Evolutionary conservation across 768 basidiomycete genomes (phyloP).

Genomic region (Tulasnella sp.): DNA sequence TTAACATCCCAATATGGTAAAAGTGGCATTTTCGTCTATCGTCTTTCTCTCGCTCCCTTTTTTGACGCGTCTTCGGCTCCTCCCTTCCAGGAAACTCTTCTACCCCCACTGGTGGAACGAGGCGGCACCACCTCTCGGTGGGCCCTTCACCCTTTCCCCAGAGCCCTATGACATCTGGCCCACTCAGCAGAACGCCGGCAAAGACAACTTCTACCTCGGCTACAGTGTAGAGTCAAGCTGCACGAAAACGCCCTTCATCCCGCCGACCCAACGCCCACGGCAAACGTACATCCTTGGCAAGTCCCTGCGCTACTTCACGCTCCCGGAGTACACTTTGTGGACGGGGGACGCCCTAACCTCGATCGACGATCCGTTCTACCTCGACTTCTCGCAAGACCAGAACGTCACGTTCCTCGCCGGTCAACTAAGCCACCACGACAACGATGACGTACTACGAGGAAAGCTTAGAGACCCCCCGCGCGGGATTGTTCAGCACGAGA

Average conservation of each 20-base stretch:
- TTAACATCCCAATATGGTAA: conserved; percentile 2
- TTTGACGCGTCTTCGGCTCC: not conserved
- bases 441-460: not conserved
- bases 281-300: conserved; percentile 11
- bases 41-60: not conserved
- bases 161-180: not conserved
- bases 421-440: not conserved
- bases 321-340: not conserved
- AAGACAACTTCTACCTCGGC: conserved; percentile 9
- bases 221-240: conserved; percentile 2
- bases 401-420: not conserved
- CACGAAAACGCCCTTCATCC: not conserved
- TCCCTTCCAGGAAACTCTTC: conserved; percentile 3
- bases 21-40: not conserved
- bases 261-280: not conserved
- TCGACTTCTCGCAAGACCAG: not conserved
- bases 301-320: not conserved
- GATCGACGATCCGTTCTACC: not conserved
- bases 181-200: not conserved
- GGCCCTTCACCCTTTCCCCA: conserved; percentile 2
- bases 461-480: not conserved
- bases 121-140: not conserved
- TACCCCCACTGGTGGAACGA: not conserved
- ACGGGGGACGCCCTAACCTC: not conserved
- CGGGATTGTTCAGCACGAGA: not conserved